These are phyloP conservation scores for Saturnispora mendoncae DNA, from an alignment of 805 yeast species.

Conservation along the genomic window DNA sequence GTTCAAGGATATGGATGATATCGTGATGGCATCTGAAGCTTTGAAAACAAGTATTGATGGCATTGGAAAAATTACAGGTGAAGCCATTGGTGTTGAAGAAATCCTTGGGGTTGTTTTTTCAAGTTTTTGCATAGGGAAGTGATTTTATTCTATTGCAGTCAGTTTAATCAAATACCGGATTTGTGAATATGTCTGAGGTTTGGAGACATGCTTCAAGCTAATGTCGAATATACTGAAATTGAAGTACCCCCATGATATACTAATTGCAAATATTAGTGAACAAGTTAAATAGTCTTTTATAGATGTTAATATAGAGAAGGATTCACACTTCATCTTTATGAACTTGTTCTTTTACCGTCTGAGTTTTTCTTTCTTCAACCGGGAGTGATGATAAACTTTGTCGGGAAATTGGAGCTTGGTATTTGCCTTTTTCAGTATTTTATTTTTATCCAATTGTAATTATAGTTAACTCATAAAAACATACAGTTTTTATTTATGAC, in stretches of 20 bases:
- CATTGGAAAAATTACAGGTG: conserved; percentile 88
- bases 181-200: conserved; percentile 28
- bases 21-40: conserved; percentile 74
- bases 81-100: conserved; percentile 81
- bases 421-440: too few species aligned
- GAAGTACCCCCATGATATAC: conserved; percentile 27
- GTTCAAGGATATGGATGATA: conserved; percentile 49
- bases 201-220: conserved; percentile 28
- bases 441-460: too few species aligned
- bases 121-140: conserved; percentile 90
- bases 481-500: too few species aligned
- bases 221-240: conserved; percentile 32
- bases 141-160: conserved; percentile 21
- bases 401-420: neutral
- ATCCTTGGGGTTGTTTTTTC: conserved; percentile 86
- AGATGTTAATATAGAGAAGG: conserved; percentile 19
- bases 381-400: neutral
- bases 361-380: neutral
- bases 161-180: conserved; percentile 26
- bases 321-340: neutral
- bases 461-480: too few species aligned
- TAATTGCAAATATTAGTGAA: conserved; percentile 17
- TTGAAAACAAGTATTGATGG: conserved; percentile 70
- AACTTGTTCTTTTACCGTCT: neutral
- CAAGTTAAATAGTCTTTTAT: conserved; percentile 28